Base-by-base conservation (phyloP, 2,329 filamentous ascomycete genomes). In the Aspergillus sergii region DNA sequence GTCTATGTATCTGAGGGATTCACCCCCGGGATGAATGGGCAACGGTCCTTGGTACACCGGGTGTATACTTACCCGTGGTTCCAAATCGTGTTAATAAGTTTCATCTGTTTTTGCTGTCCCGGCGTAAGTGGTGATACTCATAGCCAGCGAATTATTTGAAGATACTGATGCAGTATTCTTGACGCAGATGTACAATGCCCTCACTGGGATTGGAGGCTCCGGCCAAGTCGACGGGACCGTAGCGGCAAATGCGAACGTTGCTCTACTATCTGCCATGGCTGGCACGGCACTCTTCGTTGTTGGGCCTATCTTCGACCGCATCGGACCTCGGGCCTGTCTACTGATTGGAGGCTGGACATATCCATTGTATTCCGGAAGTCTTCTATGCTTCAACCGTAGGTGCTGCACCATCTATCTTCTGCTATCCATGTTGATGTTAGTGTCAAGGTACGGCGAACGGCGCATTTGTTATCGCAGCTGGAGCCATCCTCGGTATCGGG, bases 71-170 rank as follows among this genome's bases (percentile, higher is more conserved):
- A 83, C 64, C 78, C 79, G 16, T 84, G 81, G 82, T 79, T 80
- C 48, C 82, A 84, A 68, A 82, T 84, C 55, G 30, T 81, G 2
- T 73, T 84, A 57, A 83, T 84, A 61, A 81, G 80, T 69, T 74
- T 83, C 57, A 83, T 84, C 58, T 83, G 80, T 66, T 83, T 84
- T 67, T 84, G 81, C 59, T 77, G 80, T 39, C 81, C 81, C 57
- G 81, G 76, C 4, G 59, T 70, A 34, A 45, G 67, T 57, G 16
- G 0, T 30, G 4, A 28, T 60, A 36, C 23, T 2, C 19, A 1
- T 14, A n/a, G 16, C 9, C 19, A 23, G n/a, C 28, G 12, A 26
- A 4, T 8, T 4, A 5, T 21, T 23, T 9, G 39, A 23, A 16
- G 4, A 26, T 34, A 12, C 50, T 34, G 46, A 46, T 30, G 1